Evolutionary conservation across 805 yeast species (phyloP), one percentile per base, ranked within the genome.

Genomic region (Blastobotrys peoriensis): DNA sequence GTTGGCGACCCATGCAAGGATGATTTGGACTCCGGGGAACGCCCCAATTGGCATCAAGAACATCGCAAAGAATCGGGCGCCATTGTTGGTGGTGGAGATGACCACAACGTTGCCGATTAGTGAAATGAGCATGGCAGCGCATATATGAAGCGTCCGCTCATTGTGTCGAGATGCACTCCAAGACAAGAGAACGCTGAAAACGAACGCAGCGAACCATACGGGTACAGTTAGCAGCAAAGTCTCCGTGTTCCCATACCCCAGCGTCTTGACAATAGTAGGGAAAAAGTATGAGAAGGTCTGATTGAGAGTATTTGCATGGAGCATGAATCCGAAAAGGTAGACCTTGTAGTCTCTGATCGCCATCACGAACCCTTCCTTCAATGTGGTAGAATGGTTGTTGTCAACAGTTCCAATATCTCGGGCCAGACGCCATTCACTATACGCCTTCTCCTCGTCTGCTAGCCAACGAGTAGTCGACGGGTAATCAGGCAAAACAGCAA

Each of bases 161-260:
- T 78, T 78, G 0, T 76, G 69, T 44, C 66, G 68, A 52, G 75
- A 81, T 3, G 81, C 78, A 59, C 75, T 79, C 47, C 71, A 63
- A 2, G 81, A 74, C 74, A 78, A 73, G 8, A 73, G 40, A 53
- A 68, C 75, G 1, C 81, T 75, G 6, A 68, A 60, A 10, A 73
- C 59, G 2, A 74, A 79, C 0, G 79, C 78, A 42, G 75, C 52
- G 38, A 73, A 57, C 56, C 76, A 78, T 8, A 81, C 81, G 19
- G 82, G 83, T 18, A 76, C 81, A 5, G 83, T 76, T 45, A 79
- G 65, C 50, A 76, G 73, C 40, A 77, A 67, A 3, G 83, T 76
- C 38, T 72, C 66, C 33, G 75, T 66, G 39, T 69, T 64, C 54
- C 61, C 59, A 52, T 75, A 79, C 36, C 76, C 71, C 49, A 79